A percentile compares a stretch with the other conserved stretches of the same genome.
phyloP scores from a whole-genome alignment of 257 asterid species.

The Solanum sejunctum region DNA sequence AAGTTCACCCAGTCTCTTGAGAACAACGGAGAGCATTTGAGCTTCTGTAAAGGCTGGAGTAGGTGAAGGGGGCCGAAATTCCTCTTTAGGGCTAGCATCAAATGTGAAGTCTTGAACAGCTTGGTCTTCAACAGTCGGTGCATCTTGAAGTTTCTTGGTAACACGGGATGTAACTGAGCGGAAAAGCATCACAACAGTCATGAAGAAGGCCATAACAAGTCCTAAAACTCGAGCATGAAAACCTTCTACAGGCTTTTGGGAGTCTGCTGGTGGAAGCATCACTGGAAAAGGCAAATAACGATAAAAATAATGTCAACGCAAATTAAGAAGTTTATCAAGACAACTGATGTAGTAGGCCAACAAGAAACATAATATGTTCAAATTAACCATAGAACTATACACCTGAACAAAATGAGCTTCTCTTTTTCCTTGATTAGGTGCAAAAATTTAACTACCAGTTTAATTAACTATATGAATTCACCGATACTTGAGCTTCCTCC shows the following conservation, averaged over 20 bases:
- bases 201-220: constrained; percentile 56
- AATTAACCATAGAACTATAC: background rate
- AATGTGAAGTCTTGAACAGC: constrained; percentile 35
- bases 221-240: constrained; percentile 38
- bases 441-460: background rate
- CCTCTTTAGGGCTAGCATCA: constrained; percentile 42
- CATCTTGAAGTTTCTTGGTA: constrained; percentile 41
- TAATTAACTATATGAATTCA: background rate
- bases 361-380: background rate
- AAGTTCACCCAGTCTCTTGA: constrained; percentile 77
- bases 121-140: constrained; percentile 26
- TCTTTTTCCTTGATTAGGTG: background rate
- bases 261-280: constrained; percentile 14
- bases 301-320: background rate
- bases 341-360: background rate
- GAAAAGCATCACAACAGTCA: constrained; percentile 42
- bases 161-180: constrained; percentile 38
- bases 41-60: constrained; percentile 64
- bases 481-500: background rate
- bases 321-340: background rate
- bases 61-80: constrained; percentile 76
- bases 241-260: constrained; percentile 55
- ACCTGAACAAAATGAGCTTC: background rate
- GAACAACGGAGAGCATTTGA: constrained; percentile 63
- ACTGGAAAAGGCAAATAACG: constrained; percentile 17